Evolutionary conservation across 345 rosid species (phyloP).

Genomic region (Trapa incisa): DNA sequence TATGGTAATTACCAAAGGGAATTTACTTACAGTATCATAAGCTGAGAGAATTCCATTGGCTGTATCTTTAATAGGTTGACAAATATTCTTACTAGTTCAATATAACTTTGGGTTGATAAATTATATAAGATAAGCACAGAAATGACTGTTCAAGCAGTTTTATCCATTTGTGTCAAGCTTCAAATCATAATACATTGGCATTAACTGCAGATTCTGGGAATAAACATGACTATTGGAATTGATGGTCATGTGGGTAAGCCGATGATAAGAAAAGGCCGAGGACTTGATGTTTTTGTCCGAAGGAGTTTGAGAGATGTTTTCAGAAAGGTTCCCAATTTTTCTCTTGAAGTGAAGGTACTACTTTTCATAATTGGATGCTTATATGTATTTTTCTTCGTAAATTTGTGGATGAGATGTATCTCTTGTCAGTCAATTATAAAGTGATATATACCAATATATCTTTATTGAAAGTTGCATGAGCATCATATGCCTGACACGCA

Average conservation of each 20-base stretch:
- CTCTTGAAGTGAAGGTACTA: slow-evolving; percentile 80
- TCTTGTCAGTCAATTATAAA: background rate
- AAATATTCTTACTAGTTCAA: background rate
- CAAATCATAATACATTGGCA: slow-evolving; percentile 11
- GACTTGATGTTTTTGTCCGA: slow-evolving; percentile 70
- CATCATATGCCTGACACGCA: background rate
- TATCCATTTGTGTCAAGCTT: background rate
- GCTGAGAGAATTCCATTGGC: background rate
- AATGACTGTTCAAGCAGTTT: background rate
- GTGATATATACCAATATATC: background rate
- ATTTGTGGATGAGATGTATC: slow-evolving; percentile 1
- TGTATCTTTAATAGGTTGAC: background rate
- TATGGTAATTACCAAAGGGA: background rate
- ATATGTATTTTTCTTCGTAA: background rate
- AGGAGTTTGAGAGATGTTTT: slow-evolving; percentile 95
- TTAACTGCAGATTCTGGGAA: slow-evolving; percentile 65
- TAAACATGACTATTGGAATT: slow-evolving; percentile 91
- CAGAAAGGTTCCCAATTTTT: slow-evolving; percentile 81
- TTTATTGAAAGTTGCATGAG: background rate
- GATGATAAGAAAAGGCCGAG: slow-evolving; percentile 80
- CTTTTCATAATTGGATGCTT: slow-evolving; percentile 3
- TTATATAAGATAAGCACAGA: background rate
- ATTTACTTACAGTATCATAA: background rate
- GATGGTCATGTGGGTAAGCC: slow-evolving; percentile 72
- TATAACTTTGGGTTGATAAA: background rate